phyloP scores from a whole-genome alignment of 495 filamentous ascomycete species.

The Aspergillus biplanus region DNA sequence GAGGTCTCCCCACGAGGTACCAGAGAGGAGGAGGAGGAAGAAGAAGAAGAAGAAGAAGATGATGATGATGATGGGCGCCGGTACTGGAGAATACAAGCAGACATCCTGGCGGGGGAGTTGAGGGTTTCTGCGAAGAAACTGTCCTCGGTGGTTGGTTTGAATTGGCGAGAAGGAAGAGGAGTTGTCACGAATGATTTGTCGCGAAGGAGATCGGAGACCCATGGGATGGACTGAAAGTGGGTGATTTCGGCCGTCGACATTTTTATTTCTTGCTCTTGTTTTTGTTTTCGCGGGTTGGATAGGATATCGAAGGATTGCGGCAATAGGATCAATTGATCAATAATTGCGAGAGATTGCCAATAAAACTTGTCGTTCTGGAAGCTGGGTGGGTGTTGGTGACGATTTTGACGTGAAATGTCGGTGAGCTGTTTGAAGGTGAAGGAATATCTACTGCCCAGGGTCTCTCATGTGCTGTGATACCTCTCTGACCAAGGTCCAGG shows the following conservation, averaged over 20 bases:
- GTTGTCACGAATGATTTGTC: slow-evolving; percentile 41
- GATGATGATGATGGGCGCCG: background rate
- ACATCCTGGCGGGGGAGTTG: slow-evolving; percentile 54
- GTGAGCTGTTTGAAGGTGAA: too few relatives aligned
- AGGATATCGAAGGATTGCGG: too few relatives aligned
- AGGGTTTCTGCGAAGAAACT: slow-evolving; percentile 59
- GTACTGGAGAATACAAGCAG: slow-evolving; percentile 44
- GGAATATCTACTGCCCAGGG: too few relatives aligned
- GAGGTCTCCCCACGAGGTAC: background rate
- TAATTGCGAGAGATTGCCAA: too few relatives aligned
- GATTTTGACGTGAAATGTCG: too few relatives aligned
- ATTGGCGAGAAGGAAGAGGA: slow-evolving; percentile 42
- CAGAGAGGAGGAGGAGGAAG: background rate
- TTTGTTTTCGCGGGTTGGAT: background rate
- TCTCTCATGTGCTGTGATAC: too few relatives aligned
- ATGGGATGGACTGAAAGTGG: slow-evolving; percentile 58
- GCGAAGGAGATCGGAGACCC: slow-evolving; percentile 55
- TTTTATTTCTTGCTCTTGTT: background rate
- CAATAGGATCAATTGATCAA: too few relatives aligned
- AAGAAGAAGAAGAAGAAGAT: slow-evolving; percentile 25
- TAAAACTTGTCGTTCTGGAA: too few relatives aligned
- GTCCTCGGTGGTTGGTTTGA: slow-evolving; percentile 53
- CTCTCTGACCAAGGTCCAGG: too few relatives aligned
- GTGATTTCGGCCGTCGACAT: slow-evolving; percentile 37
- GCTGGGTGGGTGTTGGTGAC: too few relatives aligned